A percentile compares a stretch with the other conserved stretches of the same genome.
Evolutionary conservation across 2,329 filamentous ascomycete genomes (phyloP).

Genomic region (Ophiocordyceps sinensis): DNA sequence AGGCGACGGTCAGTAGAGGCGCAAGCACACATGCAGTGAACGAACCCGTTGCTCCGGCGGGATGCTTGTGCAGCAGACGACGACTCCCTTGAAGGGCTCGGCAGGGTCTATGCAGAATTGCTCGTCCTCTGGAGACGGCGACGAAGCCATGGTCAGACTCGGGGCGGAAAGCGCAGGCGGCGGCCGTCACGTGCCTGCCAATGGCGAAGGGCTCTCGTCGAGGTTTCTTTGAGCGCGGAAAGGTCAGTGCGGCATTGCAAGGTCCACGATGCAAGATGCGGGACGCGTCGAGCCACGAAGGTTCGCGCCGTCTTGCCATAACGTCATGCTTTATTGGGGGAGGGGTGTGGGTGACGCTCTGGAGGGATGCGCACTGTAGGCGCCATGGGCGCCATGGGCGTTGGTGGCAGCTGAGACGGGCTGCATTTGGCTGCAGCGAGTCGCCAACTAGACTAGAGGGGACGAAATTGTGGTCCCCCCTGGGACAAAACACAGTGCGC

Average conservation of each 20-base stretch:
- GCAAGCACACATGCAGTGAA: slow-evolving; percentile 6
- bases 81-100: slow-evolving; percentile 52
- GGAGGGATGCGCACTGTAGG: no score
- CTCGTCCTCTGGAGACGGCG: slow-evolving; percentile 10
- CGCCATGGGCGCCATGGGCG: not conserved
- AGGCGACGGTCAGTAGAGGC: slow-evolving; percentile 1
- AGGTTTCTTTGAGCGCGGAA: not conserved
- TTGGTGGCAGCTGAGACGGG: not conserved
- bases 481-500: no score
- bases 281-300: not conserved
- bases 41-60: slow-evolving; percentile 62
- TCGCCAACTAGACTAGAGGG: no score
- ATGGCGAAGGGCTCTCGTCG: not conserved
- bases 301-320: not conserved
- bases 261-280: not conserved
- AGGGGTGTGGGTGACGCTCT: not conserved
- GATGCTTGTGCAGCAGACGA: slow-evolving; percentile 82
- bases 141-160: slow-evolving; percentile 12
- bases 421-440: no score
- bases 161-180: not conserved
- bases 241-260: not conserved
- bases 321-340: not conserved
- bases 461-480: no score
- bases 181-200: not conserved
- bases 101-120: slow-evolving; percentile 35